These are phyloP conservation scores for Hypoxylon crocopeplum DNA, from an alignment of 495 filamentous ascomycete genomes.

Conservation along the genomic window DNA sequence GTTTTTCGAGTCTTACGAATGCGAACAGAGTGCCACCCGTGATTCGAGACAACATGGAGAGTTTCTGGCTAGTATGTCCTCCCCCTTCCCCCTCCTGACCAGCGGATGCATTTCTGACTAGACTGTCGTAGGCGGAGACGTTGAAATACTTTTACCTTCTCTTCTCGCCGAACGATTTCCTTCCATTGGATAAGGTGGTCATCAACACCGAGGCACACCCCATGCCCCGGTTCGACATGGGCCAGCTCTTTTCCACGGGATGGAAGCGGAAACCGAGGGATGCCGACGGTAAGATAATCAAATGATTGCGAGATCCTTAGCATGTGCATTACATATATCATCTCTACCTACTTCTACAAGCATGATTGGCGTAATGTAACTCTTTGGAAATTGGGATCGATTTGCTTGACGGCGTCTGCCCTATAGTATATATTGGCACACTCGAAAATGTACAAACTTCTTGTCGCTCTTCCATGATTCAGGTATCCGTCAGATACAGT, in stretches of 20 bases:
- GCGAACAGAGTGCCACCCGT: constrained; percentile 71
- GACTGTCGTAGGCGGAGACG: constrained; percentile 78
- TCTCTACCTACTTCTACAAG: constrained; percentile 1
- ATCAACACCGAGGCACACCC: constrained; percentile 97
- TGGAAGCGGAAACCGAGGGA: constrained; percentile 77
- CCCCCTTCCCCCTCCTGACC: not conserved
- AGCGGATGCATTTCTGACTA: constrained; percentile 17
- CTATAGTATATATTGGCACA: constrained; percentile 20
- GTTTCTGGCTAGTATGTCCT: constrained; percentile 83
- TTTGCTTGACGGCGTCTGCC: constrained; percentile 2
- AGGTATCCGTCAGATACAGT: too few relatives aligned
- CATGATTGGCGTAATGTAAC: constrained; percentile 26
- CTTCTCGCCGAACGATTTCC: constrained; percentile 83
- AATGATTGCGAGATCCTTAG: constrained; percentile 5
- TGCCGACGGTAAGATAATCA: constrained; percentile 44
- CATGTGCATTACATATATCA: constrained; percentile 20
- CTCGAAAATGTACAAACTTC: constrained; percentile 17
- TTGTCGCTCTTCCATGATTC: not conserved
- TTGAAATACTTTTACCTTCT: constrained; percentile 97
- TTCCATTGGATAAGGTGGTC: constrained; percentile 84
- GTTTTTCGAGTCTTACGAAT: constrained; percentile 82
- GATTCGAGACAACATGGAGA: constrained; percentile 85
- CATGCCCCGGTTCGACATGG: constrained; percentile 83
- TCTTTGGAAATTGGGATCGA: not conserved
- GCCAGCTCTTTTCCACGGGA: constrained; percentile 80